Conservation (phyloP, 2,329 filamentous ascomycete genomes). For the Tolypocladium inflatum region DNA sequence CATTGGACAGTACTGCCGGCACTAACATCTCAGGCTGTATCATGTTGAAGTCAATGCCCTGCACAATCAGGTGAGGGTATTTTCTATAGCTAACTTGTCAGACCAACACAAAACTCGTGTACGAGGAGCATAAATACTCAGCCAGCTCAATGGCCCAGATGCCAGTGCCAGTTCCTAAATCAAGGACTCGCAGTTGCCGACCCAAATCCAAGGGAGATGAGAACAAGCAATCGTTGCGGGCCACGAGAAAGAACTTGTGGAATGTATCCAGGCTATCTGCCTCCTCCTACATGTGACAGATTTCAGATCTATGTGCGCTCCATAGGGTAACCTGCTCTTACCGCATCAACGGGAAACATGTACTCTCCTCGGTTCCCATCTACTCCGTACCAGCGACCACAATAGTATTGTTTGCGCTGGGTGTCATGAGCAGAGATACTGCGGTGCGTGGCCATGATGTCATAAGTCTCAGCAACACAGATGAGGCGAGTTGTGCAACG, state of each 20-base stretch:
- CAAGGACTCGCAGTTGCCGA: constrained; percentile 32
- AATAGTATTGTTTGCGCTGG: too few species aligned
- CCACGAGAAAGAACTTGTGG: constrained; percentile 60
- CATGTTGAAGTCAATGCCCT: constrained; percentile 16
- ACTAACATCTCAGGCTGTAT: constrained; percentile 16
- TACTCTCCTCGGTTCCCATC: too few species aligned
- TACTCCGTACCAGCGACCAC: too few species aligned
- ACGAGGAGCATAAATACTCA: constrained; percentile 1
- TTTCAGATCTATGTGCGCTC: too few species aligned
- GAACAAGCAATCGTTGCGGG: constrained; percentile 34
- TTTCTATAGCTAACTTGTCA: background rate
- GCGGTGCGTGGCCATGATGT: too few species aligned
- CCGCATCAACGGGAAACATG: too few species aligned
- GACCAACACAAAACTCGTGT: too few species aligned
- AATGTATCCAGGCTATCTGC: constrained; percentile 69
- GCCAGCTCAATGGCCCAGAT: constrained; percentile 1
- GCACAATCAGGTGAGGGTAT: constrained; percentile 5
- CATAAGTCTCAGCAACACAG: too few species aligned
- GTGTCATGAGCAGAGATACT: too few species aligned
- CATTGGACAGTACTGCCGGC: too few species aligned
- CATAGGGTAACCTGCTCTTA: too few species aligned
- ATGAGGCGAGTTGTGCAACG: too few species aligned
- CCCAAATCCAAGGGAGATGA: constrained; percentile 1
- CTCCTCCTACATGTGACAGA: constrained; percentile 37
- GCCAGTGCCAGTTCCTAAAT: constrained; percentile 44